A percentile compares a stretch with the other conserved stretches of the same genome.
These are phyloP conservation scores for Jatropha multifida DNA, from an alignment of 441 rosid genomes.

Conservation along the genomic window DNA sequence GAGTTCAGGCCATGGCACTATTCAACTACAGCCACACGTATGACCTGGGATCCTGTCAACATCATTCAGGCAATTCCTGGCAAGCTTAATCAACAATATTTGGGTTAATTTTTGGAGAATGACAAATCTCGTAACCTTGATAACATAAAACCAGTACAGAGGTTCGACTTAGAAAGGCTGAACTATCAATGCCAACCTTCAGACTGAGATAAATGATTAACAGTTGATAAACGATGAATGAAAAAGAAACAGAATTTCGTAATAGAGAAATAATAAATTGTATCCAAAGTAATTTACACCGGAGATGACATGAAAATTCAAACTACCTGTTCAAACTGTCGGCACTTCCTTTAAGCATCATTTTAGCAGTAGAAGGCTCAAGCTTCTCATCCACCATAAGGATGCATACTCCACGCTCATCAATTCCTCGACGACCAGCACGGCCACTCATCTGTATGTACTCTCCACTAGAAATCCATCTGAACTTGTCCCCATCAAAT, in stretches of 20 bases:
- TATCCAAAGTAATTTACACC: neutral
- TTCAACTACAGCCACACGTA: too few relatives aligned
- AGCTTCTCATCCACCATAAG: conserved; percentile 97
- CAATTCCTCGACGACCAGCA: conserved; percentile 99
- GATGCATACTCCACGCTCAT: conserved; percentile 90
- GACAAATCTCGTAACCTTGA: neutral
- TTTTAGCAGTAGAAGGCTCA: conserved; percentile 95
- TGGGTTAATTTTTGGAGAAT: neutral
- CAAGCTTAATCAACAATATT: neutral
- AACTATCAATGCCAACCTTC: neutral
- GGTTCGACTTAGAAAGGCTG: neutral
- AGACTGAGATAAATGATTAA: neutral
- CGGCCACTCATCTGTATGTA: conserved; percentile 99
- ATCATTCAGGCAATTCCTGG: conserved; percentile 1
- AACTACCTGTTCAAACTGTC: conserved; percentile 92
- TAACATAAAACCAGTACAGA: neutral
- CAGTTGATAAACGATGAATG: neutral
- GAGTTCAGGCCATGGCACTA: neutral
- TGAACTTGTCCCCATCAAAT: conserved; percentile 97
- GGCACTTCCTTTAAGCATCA: conserved; percentile 95
- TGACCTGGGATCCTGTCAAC: neutral
- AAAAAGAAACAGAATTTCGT: neutral
- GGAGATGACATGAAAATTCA: neutral
- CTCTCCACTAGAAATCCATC: conserved; percentile 98
- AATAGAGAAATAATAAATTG: neutral